Evolutionary conservation across 129 eudicot genomes (phyloP), one percentile per base, ranked within the genome.

Genomic region (Escallonia herrerae): DNA sequence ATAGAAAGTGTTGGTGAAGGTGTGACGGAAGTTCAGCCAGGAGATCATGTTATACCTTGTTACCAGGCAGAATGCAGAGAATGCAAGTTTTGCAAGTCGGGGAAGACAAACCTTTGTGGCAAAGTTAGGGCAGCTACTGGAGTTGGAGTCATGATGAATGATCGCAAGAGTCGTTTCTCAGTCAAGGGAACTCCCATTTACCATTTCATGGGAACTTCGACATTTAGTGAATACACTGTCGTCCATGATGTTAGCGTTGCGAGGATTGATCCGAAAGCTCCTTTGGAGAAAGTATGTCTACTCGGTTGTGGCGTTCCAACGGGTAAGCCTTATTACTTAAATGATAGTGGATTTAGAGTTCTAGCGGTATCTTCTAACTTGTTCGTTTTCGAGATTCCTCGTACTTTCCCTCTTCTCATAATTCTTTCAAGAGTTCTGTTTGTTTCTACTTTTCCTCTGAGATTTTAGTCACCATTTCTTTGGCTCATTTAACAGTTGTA

Each of bases 1-100:
- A 97, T 94, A 3, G 99, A 94, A 74, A 94, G 99, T 84, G 95
- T 94, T 71, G 99, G 99, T 71, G 99, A 94, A 81, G 99, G 99
- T 4, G 99, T 94, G 45, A 89, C 99, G 43, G 97, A 89, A 64
- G 97, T 89, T 58, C 79, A 94, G 81, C 85, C 97, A 5, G 99
- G 99, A 33, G 99, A 94, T 78, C 99, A 94, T 77, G 99, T 94
- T 8, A 94, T 94, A 65, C 99, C 99, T n/a, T 94, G 99, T 68
- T 94, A 94, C 76, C 99, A 94, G 70, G 99, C 99, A 6, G 99
- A 94, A 75, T 94, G 99, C 74, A 86, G 43, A 78, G 99, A 94
- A 54, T 94, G 99, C 80, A 94, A 89, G 79, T 89, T 94, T 57
- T 94, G 99, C 75, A 94, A 86, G 58, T 94, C 99, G 38, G 99